phyloP scores from a whole-genome alignment of 306 rosid genomes.

The Cucurbita moschata region DNA sequence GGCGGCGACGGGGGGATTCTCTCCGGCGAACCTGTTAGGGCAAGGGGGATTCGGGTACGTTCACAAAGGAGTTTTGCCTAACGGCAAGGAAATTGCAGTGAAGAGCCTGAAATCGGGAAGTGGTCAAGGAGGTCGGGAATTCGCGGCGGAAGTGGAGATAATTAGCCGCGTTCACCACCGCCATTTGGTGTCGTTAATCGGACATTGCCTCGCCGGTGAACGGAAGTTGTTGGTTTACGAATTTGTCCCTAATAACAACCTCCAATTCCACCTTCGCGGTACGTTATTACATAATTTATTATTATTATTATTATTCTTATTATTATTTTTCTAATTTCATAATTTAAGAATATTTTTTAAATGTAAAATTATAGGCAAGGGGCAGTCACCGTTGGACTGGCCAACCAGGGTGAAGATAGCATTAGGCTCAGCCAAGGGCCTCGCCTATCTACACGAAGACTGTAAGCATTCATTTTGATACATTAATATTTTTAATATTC shows the following conservation, averaged over 20 bases:
- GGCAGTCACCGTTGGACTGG: conserved; percentile 53
- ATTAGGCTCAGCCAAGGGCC: conserved; percentile 76
- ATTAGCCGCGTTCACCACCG: conserved; percentile 94
- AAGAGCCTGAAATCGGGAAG: conserved; percentile 59
- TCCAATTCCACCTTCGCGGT: conserved; percentile 79
- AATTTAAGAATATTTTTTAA: too few relatives aligned
- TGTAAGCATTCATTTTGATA: conserved; percentile 27
- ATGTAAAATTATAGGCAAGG: conserved; percentile 23
- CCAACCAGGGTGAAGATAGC: conserved; percentile 52
- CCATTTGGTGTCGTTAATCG: conserved; percentile 79
- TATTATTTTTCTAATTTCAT: too few relatives aligned
- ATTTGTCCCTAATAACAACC: conserved; percentile 66
- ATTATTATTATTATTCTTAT: too few relatives aligned
- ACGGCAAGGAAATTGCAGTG: conserved; percentile 81
- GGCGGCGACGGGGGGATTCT: conserved; percentile 46
- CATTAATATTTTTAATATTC: background rate
- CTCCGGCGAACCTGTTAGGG: conserved; percentile 38
- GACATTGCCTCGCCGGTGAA: conserved; percentile 39
- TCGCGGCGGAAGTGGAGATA: conserved; percentile 68
- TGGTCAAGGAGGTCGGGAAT: conserved; percentile 59
- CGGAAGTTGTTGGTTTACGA: conserved; percentile 56
- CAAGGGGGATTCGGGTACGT: conserved; percentile 83
- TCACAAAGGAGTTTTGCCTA: conserved; percentile 68
- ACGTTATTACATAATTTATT: background rate
- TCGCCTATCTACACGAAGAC: conserved; percentile 91